These are phyloP conservation scores for Agrocybe praecox DNA, from an alignment of 768 basidiomycete species.

Conservation along the genomic window DNA sequence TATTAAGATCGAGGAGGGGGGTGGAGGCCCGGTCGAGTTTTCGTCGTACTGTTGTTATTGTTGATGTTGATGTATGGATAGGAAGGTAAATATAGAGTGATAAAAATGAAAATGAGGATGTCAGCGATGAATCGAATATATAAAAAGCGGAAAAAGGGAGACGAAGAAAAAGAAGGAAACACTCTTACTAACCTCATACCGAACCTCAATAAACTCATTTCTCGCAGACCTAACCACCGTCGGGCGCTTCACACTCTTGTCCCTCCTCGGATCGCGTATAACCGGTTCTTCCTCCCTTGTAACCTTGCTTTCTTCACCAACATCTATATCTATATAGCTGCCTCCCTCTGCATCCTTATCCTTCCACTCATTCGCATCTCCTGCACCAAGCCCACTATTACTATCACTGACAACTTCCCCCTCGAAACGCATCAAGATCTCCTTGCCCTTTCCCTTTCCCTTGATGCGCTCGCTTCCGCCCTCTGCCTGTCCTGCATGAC, in stretches of 20 bases:
- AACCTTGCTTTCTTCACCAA: too few relatives aligned
- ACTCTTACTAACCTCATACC: slow-evolving; percentile 64
- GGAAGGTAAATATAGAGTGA: too few relatives aligned
- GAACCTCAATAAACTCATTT: slow-evolving; percentile 43
- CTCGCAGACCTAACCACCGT: slow-evolving; percentile 18
- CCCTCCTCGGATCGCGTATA: slow-evolving; percentile 58
- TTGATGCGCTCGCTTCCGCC: slow-evolving; percentile 48
- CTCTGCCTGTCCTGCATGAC: slow-evolving; percentile 29
- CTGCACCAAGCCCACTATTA: too few relatives aligned
- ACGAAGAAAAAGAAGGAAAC: not conserved
- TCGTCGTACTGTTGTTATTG: slow-evolving; percentile 76
- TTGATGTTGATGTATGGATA: too few relatives aligned
- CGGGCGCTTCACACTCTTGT: slow-evolving; percentile 30
- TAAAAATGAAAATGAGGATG: slow-evolving; percentile 7
- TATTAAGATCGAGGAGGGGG: slow-evolving; percentile 74
- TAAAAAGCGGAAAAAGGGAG: not conserved
- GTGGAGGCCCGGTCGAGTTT: slow-evolving; percentile 71
- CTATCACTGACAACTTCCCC: slow-evolving; percentile 64
- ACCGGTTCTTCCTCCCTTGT: slow-evolving; percentile 35
- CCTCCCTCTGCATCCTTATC: too few relatives aligned
- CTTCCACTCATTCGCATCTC: too few relatives aligned
- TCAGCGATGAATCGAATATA: not conserved
- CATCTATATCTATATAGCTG: too few relatives aligned
- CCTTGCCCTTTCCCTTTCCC: slow-evolving; percentile 68
- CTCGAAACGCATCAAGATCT: slow-evolving; percentile 52